phyloP scores from a whole-genome alignment of 2,329 filamentous ascomycete species.

The Fusarium virguliforme region DNA sequence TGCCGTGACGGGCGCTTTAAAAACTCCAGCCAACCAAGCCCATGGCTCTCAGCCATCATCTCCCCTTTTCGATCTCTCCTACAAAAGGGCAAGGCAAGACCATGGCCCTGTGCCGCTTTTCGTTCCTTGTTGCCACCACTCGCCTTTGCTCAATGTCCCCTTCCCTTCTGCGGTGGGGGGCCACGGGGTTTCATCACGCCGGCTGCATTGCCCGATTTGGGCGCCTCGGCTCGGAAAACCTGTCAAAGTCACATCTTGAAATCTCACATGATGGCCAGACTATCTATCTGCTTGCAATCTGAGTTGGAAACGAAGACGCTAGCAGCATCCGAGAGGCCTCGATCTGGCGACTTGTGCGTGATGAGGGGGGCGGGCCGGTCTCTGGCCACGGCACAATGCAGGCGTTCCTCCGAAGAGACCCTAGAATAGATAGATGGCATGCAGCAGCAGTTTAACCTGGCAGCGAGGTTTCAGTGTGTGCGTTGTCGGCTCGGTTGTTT shows the following conservation, averaged over 20 bases:
- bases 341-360: constrained; percentile 17
- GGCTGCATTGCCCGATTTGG: constrained; percentile 37
- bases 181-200: constrained; percentile 33
- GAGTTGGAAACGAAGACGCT: constrained; percentile 7
- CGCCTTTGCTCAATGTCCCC: neutral
- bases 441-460: neutral
- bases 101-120: constrained; percentile 3
- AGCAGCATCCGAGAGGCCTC: constrained; percentile 12
- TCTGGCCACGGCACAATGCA: constrained; percentile 8
- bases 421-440: neutral
- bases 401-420: neutral
- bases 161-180: constrained; percentile 26
- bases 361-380: constrained; percentile 14
- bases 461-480: constrained; percentile 1
- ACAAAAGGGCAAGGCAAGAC: constrained; percentile 7
- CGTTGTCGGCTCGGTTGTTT: neutral
- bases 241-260: constrained; percentile 16
- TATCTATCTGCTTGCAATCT: constrained; percentile 13
- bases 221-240: constrained; percentile 33
- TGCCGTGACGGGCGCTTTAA: constrained; percentile 16
- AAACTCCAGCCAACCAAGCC: constrained; percentile 31
- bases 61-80: constrained; percentile 23
- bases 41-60: constrained; percentile 32
- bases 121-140: constrained; percentile 7
- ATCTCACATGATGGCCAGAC: constrained; percentile 38